Percentiles rank a stretch among this genome's conserved stretches.
Conservation (phyloP, 2,329 filamentous ascomycete genomes). For the Colletotrichum musicola region DNA sequence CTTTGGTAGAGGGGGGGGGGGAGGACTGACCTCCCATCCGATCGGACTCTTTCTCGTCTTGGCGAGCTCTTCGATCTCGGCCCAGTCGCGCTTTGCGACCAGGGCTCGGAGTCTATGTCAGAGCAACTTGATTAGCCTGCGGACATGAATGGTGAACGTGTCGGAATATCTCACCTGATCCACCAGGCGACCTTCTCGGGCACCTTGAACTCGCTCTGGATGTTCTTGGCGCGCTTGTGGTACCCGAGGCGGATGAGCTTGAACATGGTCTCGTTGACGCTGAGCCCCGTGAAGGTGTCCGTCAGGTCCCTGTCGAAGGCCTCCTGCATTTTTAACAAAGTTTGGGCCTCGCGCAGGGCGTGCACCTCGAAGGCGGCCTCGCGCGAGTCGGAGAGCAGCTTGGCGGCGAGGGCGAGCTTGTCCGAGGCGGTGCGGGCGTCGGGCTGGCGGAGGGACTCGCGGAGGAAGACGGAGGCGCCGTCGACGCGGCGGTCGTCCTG, state of each 20-base stretch:
- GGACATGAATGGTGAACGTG: background rate
- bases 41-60: slow-evolving; percentile 89
- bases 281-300: slow-evolving; percentile 82
- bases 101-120: slow-evolving; percentile 79
- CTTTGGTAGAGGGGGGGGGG: too few relatives aligned
- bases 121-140: background rate
- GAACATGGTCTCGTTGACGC: slow-evolving; percentile 92
- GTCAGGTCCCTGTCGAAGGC: slow-evolving; percentile 86
- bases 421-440: slow-evolving; percentile 79
- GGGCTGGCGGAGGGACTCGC: slow-evolving; percentile 82
- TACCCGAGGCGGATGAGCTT: slow-evolving; percentile 87
- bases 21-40: slow-evolving; percentile 85
- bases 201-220: slow-evolving; percentile 93
- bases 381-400: slow-evolving; percentile 85
- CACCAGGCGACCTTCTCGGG: slow-evolving; percentile 93
- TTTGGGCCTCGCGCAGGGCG: slow-evolving; percentile 82
- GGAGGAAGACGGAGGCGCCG: slow-evolving; percentile 87
- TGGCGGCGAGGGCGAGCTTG: slow-evolving; percentile 88
- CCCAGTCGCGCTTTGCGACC: slow-evolving; percentile 91
- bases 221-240: slow-evolving; percentile 85
- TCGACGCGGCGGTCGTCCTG: slow-evolving; percentile 94
- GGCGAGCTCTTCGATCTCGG: slow-evolving; percentile 87
- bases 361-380: slow-evolving; percentile 81
- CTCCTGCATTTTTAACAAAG: slow-evolving; percentile 88
- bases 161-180: slow-evolving; percentile 66